Evolutionary conservation across 306 rosid species (phyloP).

Genomic region (Casuarina equisetifolia): DNA sequence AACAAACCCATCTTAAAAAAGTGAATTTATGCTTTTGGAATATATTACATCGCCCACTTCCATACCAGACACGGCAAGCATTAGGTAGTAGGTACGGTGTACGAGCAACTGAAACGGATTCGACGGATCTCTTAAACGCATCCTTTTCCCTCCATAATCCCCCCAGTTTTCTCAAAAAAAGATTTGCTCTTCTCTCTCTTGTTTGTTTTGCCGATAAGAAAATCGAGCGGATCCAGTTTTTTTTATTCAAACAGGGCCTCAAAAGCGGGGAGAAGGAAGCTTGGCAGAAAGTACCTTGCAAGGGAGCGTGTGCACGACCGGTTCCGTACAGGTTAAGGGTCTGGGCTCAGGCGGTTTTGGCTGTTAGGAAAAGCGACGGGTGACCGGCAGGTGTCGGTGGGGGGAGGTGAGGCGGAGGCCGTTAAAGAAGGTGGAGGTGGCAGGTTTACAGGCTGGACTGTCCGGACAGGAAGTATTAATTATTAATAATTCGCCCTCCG

Average conservation of each 20-base stretch:
- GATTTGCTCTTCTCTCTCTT: neutral
- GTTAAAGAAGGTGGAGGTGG: constrained; percentile 63
- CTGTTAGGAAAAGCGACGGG: neutral
- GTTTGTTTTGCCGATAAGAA: neutral
- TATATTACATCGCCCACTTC: neutral
- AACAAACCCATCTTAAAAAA: too few relatives aligned
- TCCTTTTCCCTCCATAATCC: constrained; percentile 22
- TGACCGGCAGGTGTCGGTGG: constrained; percentile 53
- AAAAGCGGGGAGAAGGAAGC: constrained; percentile 26
- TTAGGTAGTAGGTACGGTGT: constrained; percentile 50
- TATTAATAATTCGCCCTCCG: constrained; percentile 79
- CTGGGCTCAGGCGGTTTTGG: neutral
- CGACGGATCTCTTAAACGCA: constrained; percentile 32
- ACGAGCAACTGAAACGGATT: constrained; percentile 56
- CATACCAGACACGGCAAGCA: neutral
- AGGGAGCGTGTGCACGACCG: constrained; percentile 28
- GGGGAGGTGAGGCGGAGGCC: constrained; percentile 36
- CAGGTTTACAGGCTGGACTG: constrained; percentile 90
- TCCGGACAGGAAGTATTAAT: constrained; percentile 58
- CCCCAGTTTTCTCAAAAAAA: neutral
- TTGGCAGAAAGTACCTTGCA: constrained; percentile 34
- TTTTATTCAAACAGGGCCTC: neutral
- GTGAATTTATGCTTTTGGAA: neutral
- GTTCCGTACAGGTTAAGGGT: constrained; percentile 45
- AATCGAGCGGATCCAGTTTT: neutral